A percentile compares a stretch with the other conserved stretches of the same genome.
Evolutionary conservation across 371 early-diverging fungal species (phyloP).

Genomic region (Massospora cicadina): DNA sequence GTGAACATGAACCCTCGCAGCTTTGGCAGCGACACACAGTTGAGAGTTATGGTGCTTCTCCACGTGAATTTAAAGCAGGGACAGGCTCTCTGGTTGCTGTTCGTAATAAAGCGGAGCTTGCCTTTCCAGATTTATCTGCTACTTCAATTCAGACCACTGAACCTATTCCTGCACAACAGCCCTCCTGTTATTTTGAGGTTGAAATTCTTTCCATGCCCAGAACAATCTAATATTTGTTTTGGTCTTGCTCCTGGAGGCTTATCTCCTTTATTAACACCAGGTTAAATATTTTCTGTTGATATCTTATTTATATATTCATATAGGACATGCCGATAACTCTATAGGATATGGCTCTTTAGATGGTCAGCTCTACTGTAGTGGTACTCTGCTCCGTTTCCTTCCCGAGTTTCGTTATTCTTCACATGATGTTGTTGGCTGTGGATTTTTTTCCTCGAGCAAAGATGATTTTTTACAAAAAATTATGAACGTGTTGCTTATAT

Average conservation of each 20-base stretch:
- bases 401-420: neutral
- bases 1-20: neutral
- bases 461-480: constrained; percentile 1
- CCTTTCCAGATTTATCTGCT: constrained; percentile 1
- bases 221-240: neutral
- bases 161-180: constrained; percentile 1
- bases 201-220: neutral
- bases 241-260: neutral
- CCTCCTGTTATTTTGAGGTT: constrained; percentile 9
- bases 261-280: constrained; percentile 1
- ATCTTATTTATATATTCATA: neutral
- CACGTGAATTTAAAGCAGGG: neutral
- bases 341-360: constrained; percentile 9
- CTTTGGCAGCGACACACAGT: neutral
- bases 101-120: constrained; percentile 1
- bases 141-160: neutral
- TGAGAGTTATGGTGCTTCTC: neutral
- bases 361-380: constrained; percentile 6
- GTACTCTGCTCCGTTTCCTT: neutral
- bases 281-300: neutral
- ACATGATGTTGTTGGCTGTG: constrained; percentile 6
- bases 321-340: neutral
- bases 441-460: neutral
- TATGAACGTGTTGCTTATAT: neutral
- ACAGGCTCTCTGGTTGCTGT: neutral